Evolutionary conservation across 2,329 filamentous ascomycete genomes (phyloP), one percentile per base, ranked within the genome.

Genomic region (Tolypocladium ovalisporum): DNA sequence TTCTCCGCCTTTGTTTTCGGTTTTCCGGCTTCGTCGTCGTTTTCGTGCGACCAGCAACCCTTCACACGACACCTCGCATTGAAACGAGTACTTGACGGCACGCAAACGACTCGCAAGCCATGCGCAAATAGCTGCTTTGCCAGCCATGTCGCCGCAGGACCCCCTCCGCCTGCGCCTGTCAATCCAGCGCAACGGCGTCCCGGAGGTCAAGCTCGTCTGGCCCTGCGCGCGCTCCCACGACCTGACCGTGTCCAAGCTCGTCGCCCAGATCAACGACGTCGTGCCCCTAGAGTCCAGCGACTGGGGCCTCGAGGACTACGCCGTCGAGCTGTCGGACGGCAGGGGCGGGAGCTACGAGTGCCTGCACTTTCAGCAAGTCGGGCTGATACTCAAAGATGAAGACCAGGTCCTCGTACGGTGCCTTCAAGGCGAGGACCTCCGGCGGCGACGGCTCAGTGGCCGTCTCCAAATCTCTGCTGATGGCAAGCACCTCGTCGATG

Each of bases 301-400:
- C 59, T 96, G 90, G 90, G 90, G 90, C 0, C 74, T 96, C 4
- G 92, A 97, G 66, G 90, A 97, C 68, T 97, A 97, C 70, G 82
- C 82, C 10, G 89, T 96, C 35, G 89, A 95, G 71, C 79, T 96
- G 4, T 71, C 71, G 24, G 77, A 80, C 57, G 65, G 67, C 34
- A 72, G 75, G 40, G 80, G 79, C n/a, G 75, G 72, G 22, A 84
- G 82, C 52, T 97, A 89, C 63, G 93, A 97, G 72, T 94, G 90
- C 65, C 73, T 97, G 57, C 93, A 97, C 73, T 97, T 90, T 65
- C 87, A 90, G 68, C 78, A 81, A 24, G 80, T 96, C 7, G 76
- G 78, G 17, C 79, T 80, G 51, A 76, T 94, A 12, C 75, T 96
- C 58, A 87, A 89, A 63, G 86, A 93, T 55, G 90, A 94, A 56